Percentiles rank a stretch among this genome's conserved stretches.
Conservation (phyloP, 345 rosid genomes). For the Citrus sinensis region DVS_A1.0 CM039165.1:29370001-29370500, state of each 20-base stretch:
- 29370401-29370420: constrained; percentile 19
- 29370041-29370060: constrained; percentile 62
- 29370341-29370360: constrained; percentile 54
- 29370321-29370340: constrained; percentile 81
- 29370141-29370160: constrained; percentile 90
- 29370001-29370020: constrained; percentile 73
- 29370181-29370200: constrained; percentile 72
- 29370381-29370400: constrained; percentile 92
- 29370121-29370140: constrained; percentile 91
- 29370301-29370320: constrained; percentile 97
- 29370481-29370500: neutral
- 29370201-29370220: neutral
- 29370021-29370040: constrained; percentile 54
- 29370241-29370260: neutral
- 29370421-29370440: neutral
- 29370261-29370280: constrained; percentile 18
- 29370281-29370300: constrained; percentile 96
- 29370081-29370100: constrained; percentile 83
- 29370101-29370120: constrained; percentile 81
- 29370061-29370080: constrained; percentile 77
- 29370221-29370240: neutral
- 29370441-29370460: neutral
- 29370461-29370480: neutral
- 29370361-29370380: constrained; percentile 78
- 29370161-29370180: constrained; percentile 73